These are phyloP conservation scores for Edaphochlamys debaryana DNA, from an alignment of 139 green algal genomes.

Conservation along the genomic window DNA sequence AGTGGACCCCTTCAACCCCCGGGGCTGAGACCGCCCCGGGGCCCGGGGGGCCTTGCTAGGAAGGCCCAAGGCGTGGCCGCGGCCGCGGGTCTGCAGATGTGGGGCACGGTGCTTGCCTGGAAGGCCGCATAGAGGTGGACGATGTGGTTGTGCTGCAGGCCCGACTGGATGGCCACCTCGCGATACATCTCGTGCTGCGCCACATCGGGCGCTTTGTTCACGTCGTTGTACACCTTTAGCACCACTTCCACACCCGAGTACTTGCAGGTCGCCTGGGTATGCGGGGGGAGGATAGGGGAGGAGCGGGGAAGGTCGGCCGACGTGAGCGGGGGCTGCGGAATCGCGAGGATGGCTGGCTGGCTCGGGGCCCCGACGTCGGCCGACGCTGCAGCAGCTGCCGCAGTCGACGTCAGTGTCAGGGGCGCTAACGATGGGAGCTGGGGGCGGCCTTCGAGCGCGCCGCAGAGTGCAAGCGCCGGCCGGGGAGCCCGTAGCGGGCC, in stretches of 20 bases:
- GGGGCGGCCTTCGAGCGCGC: neutral
- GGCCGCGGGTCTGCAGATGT: no score
- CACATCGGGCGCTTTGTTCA: slow-evolving; percentile 23
- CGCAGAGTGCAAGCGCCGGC: neutral
- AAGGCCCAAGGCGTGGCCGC: no score
- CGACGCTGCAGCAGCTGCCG: neutral
- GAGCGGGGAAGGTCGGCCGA: neutral
- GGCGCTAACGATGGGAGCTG: neutral
- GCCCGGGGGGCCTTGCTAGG: no score
- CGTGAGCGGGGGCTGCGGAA: neutral
- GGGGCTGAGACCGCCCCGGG: no score
- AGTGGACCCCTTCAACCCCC: no score
- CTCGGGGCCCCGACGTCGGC: neutral
- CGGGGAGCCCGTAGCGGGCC: neutral
- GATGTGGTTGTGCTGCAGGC: slow-evolving; percentile 54
- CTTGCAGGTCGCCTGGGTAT: slow-evolving; percentile 12
- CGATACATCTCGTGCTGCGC: slow-evolving; percentile 50
- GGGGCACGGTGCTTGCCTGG: slow-evolving; percentile 44
- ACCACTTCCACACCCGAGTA: slow-evolving; percentile 31
- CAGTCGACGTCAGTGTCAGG: neutral
- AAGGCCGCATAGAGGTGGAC: slow-evolving; percentile 51
- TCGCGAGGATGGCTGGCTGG: neutral
- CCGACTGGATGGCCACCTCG: slow-evolving; percentile 55
- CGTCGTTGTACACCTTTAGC: slow-evolving; percentile 46
- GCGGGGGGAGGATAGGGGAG: neutral